These are phyloP conservation scores for Guillardia theta DNA, from an alignment of 78 protist genomes.

Conservation along the genomic window DNA sequence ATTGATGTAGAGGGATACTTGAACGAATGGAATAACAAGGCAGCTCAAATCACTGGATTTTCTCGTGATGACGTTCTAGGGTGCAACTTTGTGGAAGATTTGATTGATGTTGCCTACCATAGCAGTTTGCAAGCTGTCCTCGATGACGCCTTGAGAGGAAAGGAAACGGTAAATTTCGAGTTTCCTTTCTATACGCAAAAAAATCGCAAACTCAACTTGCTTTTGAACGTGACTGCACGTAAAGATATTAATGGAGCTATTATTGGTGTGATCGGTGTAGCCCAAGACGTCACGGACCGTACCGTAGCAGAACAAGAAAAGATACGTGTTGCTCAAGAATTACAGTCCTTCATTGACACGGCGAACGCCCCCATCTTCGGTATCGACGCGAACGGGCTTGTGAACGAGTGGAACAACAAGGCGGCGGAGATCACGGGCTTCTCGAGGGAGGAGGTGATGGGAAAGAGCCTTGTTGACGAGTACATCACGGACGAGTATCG, in stretches of 20 bases:
- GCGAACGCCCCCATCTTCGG: conserved; percentile 43
- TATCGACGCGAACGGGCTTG: conserved; percentile 31
- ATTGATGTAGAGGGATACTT: background rate
- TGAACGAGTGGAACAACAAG: conserved; percentile 40
- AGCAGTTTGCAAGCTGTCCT: background rate
- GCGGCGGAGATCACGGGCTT: conserved; percentile 33
- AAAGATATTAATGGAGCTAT: background rate
- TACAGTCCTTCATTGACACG: conserved; percentile 33
- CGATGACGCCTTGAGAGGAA: background rate
- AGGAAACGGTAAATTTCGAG: background rate
- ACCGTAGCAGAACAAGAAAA: background rate
- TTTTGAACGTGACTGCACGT: background rate
- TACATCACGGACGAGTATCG: background rate
- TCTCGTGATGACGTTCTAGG: background rate
- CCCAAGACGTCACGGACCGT: background rate
- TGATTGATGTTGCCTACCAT: background rate
- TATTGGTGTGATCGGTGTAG: conserved; percentile 6
- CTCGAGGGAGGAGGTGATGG: background rate
- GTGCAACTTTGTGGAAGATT: background rate
- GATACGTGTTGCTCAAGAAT: conserved; percentile 19
- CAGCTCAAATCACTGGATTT: background rate
- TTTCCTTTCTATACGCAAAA: background rate
- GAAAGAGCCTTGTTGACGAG: background rate
- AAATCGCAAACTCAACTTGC: background rate
- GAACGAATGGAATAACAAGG: conserved; percentile 5